Percentiles rank a stretch among this genome's conserved stretches.
Conservation (phyloP, 768 basidiomycete genomes). For the Tulasnella sp. region DNA sequence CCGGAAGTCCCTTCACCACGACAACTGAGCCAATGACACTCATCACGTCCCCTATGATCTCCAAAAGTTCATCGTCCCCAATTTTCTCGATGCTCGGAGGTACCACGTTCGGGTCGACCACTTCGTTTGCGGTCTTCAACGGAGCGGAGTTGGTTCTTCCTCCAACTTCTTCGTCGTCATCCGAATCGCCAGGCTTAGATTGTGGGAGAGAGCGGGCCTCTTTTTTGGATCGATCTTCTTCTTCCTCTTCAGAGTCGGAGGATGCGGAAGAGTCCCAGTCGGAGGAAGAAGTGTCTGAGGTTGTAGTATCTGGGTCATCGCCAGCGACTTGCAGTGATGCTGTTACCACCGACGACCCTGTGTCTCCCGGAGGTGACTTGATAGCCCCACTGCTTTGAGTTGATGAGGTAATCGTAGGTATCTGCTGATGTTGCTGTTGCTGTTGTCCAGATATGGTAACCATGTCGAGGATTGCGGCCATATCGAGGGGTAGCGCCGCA, state of each 20-base stretch:
- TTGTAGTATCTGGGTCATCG: neutral
- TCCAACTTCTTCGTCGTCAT: conserved; percentile 13
- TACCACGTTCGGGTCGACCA: conserved; percentile 38
- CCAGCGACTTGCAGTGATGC: neutral
- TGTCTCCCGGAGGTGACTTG: neutral
- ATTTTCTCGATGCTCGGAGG: conserved; percentile 64
- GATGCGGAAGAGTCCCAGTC: conserved; percentile 4
- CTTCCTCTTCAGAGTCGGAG: conserved; percentile 3
- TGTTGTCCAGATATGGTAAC: neutral
- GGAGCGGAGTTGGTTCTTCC: neutral
- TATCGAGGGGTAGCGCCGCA: neutral
- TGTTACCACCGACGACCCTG: neutral
- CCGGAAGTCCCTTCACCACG: conserved; percentile 61
- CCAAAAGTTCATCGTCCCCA: conserved; percentile 57
- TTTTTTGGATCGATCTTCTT: neutral
- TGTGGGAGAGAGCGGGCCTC: neutral
- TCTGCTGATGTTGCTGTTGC: neutral
- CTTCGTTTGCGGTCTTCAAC: conserved; percentile 36
- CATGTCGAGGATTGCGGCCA: conserved; percentile 9
- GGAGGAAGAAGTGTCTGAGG: conserved; percentile 3
- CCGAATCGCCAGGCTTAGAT: neutral
- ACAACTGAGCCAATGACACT: conserved; percentile 67
- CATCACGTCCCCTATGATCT: conserved; percentile 73
- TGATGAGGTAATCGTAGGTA: neutral
- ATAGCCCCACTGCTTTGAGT: neutral